A percentile compares a stretch with the other conserved stretches of the same genome.
Evolutionary conservation across 345 rosid species (phyloP).

Genomic region (Arabidopsis suecica): DNA sequence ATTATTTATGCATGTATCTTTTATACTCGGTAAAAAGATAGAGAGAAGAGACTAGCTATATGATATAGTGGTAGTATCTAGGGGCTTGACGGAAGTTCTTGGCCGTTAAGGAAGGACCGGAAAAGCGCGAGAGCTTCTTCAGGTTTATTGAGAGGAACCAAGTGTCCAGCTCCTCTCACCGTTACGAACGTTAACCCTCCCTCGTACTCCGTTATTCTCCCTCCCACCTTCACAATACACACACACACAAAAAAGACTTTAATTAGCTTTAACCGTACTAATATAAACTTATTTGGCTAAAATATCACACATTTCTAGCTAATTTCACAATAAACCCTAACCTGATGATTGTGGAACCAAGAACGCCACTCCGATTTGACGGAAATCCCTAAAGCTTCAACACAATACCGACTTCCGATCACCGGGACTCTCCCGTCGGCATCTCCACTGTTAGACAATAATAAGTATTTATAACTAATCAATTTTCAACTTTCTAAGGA

Average conservation of each 20-base stretch:
- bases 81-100: constrained; percentile 41
- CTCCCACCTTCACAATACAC: constrained; percentile 55
- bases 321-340: constrained; percentile 9
- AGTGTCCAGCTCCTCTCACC: constrained; percentile 72
- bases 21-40: not conserved
- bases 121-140: constrained; percentile 57
- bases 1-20: constrained; percentile 21
- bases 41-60: not conserved
- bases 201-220: constrained; percentile 61
- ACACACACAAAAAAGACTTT: not conserved
- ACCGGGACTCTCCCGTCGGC: constrained; percentile 67
- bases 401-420: constrained; percentile 56
- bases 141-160: constrained; percentile 67
- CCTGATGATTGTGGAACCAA: constrained; percentile 67
- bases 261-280: not conserved
- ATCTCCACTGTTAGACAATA: constrained; percentile 53
- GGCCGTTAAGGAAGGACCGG: constrained; percentile 52
- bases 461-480: not conserved
- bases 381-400: constrained; percentile 55
- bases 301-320: not conserved
- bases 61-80: constrained; percentile 13
- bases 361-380: constrained; percentile 58
- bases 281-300: not conserved
- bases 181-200: constrained; percentile 60
- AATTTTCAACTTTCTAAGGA: not conserved